A percentile compares a stretch with the other conserved stretches of the same genome.
Evolutionary conservation across 176 grass and related monocot genomes (phyloP).

Genomic region (Ensete glaucum): DNA sequence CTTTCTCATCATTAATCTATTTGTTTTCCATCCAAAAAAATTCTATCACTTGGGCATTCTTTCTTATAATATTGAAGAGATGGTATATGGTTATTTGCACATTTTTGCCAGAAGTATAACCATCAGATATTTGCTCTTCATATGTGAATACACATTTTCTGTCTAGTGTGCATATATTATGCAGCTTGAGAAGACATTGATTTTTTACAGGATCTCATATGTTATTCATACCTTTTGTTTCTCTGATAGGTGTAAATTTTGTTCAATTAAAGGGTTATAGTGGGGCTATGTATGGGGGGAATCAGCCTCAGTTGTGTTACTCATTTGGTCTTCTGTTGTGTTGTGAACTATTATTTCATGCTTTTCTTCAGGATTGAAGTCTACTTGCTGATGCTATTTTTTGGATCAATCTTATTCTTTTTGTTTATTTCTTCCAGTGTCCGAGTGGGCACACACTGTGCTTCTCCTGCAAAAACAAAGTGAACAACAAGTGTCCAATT

Average conservation of each 20-base stretch:
- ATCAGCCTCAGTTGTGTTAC: too few relatives aligned
- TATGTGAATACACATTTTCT: not conserved
- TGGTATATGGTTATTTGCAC: too few relatives aligned
- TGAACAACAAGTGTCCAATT: slow-evolving; percentile 25
- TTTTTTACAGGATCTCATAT: not conserved
- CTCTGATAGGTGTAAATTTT: too few relatives aligned
- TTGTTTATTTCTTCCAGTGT: slow-evolving; percentile 20
- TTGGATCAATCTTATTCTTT: not conserved
- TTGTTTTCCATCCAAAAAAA: too few relatives aligned
- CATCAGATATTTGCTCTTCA: too few relatives aligned
- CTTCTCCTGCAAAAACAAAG: slow-evolving; percentile 24
- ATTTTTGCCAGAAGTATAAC: too few relatives aligned
- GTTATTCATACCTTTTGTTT: not conserved
- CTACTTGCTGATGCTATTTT: not conserved
- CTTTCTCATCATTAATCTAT: not conserved
- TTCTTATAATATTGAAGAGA: too few relatives aligned
- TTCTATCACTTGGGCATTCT: too few relatives aligned
- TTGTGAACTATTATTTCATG: not conserved
- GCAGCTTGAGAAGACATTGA: not conserved
- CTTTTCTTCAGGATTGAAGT: not conserved
- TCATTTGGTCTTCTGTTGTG: too few relatives aligned
- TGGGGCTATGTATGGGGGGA: too few relatives aligned
- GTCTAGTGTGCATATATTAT: not conserved
- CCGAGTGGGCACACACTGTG: slow-evolving; percentile 27
- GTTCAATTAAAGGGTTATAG: too few relatives aligned